Conservation (phyloP, 2,329 filamentous ascomycete species). For the Monilinia polystroma region DNA sequence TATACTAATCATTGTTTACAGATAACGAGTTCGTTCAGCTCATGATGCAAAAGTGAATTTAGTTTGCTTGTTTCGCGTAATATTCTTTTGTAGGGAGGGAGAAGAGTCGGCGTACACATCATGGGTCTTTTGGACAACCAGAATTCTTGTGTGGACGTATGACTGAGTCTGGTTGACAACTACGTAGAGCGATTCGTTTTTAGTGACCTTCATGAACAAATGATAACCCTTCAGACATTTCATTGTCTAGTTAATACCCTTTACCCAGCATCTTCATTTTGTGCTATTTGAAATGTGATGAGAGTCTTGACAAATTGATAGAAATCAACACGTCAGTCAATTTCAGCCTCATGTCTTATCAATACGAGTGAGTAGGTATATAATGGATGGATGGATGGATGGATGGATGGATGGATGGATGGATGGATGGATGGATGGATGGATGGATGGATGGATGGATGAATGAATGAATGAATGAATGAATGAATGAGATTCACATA, state of each 20-base stretch:
- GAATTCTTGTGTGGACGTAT: constrained; percentile 17
- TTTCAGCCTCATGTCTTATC: not conserved
- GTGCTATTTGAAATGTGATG: not conserved
- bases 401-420: too few relatives aligned
- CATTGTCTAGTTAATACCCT: constrained; percentile 20
- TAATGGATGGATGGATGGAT: too few relatives aligned
- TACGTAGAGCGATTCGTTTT: constrained; percentile 20
- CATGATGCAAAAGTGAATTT: constrained; percentile 85
- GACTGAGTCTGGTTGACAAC: constrained; percentile 17
- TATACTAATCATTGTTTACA: constrained; percentile 43
- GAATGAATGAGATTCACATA: not conserved
- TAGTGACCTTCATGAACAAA: constrained; percentile 13
- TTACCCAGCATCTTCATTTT: not conserved
- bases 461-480: too few relatives aligned
- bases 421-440: too few relatives aligned
- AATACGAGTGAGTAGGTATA: too few relatives aligned
- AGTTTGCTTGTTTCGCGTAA: constrained; percentile 25
- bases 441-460: too few relatives aligned
- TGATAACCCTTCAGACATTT: constrained; percentile 9
- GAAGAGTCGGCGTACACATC: constrained; percentile 23
- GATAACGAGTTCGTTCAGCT: constrained; percentile 93
- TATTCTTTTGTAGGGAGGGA: constrained; percentile 12
- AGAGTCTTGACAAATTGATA: not conserved
- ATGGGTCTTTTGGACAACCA: constrained; percentile 20
- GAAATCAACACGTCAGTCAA: not conserved